These are phyloP conservation scores for Dictyostelium firmibasis DNA, from an alignment of 78 protist species.

Conservation along the genomic window DNA sequence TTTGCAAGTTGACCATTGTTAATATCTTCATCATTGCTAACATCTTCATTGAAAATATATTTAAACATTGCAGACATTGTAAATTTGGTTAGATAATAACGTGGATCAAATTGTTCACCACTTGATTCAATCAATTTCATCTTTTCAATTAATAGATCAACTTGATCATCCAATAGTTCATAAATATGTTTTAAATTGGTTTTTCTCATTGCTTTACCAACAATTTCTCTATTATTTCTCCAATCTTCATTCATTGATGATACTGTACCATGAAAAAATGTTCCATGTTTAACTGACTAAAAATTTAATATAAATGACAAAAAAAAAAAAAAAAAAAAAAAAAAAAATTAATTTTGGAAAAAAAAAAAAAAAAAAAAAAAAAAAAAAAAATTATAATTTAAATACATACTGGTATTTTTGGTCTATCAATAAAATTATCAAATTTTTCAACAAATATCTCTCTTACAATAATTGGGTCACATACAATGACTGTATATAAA, in stretches of 20 bases:
- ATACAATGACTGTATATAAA: background rate
- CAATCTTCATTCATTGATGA: background rate
- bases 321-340: background rate
- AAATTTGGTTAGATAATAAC: background rate
- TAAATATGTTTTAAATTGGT: conserved; percentile 23
- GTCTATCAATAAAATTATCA: conserved; percentile 38
- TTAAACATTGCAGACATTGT: conserved; percentile 7
- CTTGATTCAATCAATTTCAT: background rate
- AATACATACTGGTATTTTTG: background rate
- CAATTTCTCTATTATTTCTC: conserved; percentile 22
- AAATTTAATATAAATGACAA: too few relatives aligned
- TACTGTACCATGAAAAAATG: background rate
- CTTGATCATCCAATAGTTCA: conserved; percentile 18
- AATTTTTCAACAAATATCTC: conserved; percentile 37
- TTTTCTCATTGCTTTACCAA: conserved; percentile 17
- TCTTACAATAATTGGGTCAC: conserved; percentile 15
- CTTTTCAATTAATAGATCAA: background rate
- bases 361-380: background rate
- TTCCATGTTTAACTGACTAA: background rate
- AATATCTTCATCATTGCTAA: background rate
- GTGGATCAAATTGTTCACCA: background rate
- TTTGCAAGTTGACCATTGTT: background rate
- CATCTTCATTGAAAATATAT: background rate
- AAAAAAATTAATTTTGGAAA: background rate
- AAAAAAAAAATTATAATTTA: background rate